These are phyloP conservation scores for Aspergillus carbonarius DNA, from an alignment of 2,329 filamentous ascomycete genomes.

Conservation along the genomic window DNA sequence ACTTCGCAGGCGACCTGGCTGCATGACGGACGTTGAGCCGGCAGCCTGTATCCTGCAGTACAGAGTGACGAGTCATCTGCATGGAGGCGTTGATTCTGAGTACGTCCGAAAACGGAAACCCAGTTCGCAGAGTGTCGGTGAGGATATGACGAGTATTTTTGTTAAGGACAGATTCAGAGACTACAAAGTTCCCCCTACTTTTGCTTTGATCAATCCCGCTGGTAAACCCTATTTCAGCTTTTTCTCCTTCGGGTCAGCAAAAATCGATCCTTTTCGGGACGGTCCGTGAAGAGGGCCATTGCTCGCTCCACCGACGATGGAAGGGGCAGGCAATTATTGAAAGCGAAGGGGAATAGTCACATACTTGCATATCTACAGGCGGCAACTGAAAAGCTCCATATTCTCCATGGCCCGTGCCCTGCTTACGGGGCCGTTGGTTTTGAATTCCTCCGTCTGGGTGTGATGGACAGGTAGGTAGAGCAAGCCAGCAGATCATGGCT, in stretches of 20 bases:
- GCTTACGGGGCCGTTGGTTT: background rate
- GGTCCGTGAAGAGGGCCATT: conserved; percentile 3
- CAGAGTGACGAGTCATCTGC: conserved; percentile 7
- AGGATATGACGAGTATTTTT: conserved; percentile 3
- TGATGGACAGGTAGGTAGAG: background rate
- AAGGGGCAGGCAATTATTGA: conserved; percentile 1
- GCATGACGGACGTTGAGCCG: conserved; percentile 3
- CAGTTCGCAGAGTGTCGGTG: conserved; percentile 5
- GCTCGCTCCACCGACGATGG: background rate
- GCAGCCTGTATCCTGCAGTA: conserved; percentile 1
- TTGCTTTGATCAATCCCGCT: background rate
- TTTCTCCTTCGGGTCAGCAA: background rate
- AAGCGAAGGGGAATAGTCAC: background rate
- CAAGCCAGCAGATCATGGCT: background rate
- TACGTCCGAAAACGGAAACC: background rate
- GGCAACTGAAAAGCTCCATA: background rate
- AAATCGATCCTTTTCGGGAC: conserved; percentile 1
- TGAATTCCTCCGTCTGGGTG: background rate
- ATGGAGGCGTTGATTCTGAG: background rate
- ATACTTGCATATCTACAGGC: background rate
- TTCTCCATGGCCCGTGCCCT: background rate
- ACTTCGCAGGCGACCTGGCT: background rate
- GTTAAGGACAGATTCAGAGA: background rate
- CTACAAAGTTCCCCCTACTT: background rate
- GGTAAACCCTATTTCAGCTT: background rate